These are phyloP conservation scores for Croton setiger DNA, from an alignment of 441 rosid species.

Conservation along the genomic window DNA sequence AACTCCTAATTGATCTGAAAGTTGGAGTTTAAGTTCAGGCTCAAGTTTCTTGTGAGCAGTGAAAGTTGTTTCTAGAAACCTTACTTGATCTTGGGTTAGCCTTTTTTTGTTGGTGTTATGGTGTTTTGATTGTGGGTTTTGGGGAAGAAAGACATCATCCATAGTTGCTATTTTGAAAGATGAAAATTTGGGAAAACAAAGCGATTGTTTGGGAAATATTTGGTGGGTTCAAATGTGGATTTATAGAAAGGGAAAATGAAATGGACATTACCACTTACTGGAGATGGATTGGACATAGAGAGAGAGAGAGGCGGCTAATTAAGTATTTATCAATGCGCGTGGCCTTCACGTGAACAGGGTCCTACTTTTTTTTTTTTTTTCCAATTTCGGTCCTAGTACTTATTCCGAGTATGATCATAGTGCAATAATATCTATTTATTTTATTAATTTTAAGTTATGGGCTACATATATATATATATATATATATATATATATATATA, in stretches of 20 bases:
- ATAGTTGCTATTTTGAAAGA: slow-evolving; percentile 20
- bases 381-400: too few relatives aligned
- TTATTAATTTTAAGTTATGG: too few relatives aligned
- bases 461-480: too few relatives aligned
- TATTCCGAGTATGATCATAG: too few relatives aligned
- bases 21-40: slow-evolving; percentile 65
- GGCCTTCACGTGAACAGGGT: slow-evolving; percentile 52
- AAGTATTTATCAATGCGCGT: slow-evolving; percentile 21
- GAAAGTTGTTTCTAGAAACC: slow-evolving; percentile 67
- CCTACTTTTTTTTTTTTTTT: slow-evolving; percentile 25
- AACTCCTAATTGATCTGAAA: slow-evolving; percentile 57
- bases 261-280: too few relatives aligned
- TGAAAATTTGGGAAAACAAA: too few relatives aligned
- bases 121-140: slow-evolving; percentile 17
- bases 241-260: not conserved
- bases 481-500: too few relatives aligned
- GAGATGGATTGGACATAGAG: not conserved
- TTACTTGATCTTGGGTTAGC: slow-evolving; percentile 71
- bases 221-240: slow-evolving; percentile 8
- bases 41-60: slow-evolving; percentile 57
- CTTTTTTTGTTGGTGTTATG: slow-evolving; percentile 48
- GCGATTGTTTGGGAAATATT: not conserved
- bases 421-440: too few relatives aligned
- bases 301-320: slow-evolving; percentile 23
- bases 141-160: slow-evolving; percentile 40